These are phyloP conservation scores for Phaseolus lunatus DNA, from an alignment of 306 rosid species.

Conservation along the genomic window DNA sequence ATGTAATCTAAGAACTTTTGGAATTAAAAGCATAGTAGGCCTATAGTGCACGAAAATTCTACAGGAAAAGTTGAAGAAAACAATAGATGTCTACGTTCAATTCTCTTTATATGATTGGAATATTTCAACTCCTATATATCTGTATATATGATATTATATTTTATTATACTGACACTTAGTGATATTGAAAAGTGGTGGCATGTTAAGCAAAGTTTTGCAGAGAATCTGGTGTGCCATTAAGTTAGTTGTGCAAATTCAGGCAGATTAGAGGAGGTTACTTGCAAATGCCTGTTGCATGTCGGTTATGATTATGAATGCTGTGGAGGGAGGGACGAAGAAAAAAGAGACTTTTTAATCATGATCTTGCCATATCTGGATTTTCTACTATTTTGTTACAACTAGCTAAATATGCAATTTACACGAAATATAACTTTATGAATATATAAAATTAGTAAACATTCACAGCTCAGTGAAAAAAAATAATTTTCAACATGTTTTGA, in stretches of 20 bases:
- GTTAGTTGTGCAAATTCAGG: conserved; percentile 5
- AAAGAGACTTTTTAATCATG: not conserved
- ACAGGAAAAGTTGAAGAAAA: not conserved
- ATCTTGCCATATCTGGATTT: not conserved
- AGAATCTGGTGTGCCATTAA: conserved; percentile 5
- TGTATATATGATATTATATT: not conserved
- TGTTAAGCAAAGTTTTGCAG: conserved; percentile 17
- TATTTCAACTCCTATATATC: not conserved
- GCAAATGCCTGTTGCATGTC: not conserved
- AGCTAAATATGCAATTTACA: not conserved
- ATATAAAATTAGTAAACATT: not conserved
- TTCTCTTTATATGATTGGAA: conserved; percentile 15
- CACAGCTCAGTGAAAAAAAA: conserved; percentile 18
- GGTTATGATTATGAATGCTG: not conserved
- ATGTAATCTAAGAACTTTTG: conserved; percentile 3
- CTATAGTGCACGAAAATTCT: conserved; percentile 7
- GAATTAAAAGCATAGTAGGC: conserved; percentile 18
- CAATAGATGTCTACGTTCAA: not conserved
- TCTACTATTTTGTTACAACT: not conserved
- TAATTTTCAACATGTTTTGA: conserved; percentile 5
- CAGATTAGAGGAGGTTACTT: not conserved
- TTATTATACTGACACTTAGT: not conserved
- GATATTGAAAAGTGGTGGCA: not conserved
- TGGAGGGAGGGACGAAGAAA: not conserved
- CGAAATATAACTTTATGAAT: not conserved